Evolutionary conservation across 108 stramenopile genomes (phyloP).

Genomic region (Conticribra weissflogii): DNA sequence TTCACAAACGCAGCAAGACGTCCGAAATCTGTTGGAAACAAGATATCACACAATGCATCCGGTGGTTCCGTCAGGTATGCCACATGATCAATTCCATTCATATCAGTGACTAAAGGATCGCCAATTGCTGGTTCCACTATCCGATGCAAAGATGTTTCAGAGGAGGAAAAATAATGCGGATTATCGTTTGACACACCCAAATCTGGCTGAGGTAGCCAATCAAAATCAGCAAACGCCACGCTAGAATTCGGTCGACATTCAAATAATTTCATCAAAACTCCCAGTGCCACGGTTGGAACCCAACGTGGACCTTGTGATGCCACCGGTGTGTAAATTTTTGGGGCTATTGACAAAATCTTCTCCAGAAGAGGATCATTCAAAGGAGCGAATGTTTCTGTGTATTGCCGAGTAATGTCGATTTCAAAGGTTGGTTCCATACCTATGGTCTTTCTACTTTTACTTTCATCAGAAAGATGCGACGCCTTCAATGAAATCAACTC

Average conservation of each 20-base stretch:
- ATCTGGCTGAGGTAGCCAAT: slow-evolving; percentile 62
- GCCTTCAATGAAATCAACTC: slow-evolving; percentile 27
- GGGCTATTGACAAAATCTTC: slow-evolving; percentile 53
- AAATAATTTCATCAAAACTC: slow-evolving; percentile 56
- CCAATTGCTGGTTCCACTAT: slow-evolving; percentile 54
- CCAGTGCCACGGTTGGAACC: slow-evolving; percentile 80
- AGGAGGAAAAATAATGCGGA: no score
- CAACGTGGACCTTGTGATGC: slow-evolving; percentile 51
- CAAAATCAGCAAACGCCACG: slow-evolving; percentile 80
- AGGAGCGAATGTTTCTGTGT: slow-evolving; percentile 63
- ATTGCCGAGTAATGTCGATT: slow-evolving; percentile 13
- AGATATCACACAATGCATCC: slow-evolving; percentile 65
- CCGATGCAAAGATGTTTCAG: no score
- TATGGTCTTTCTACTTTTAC: neutral
- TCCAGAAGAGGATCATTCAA: slow-evolving; percentile 66
- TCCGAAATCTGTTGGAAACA: slow-evolving; percentile 83
- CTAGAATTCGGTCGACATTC: slow-evolving; percentile 63
- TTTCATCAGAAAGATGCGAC: neutral
- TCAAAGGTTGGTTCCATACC: slow-evolving; percentile 1
- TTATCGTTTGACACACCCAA: no score
- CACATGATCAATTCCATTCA: slow-evolving; percentile 69
- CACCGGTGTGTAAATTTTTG: slow-evolving; percentile 25
- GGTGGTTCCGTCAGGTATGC: slow-evolving; percentile 66
- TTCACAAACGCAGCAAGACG: slow-evolving; percentile 47
- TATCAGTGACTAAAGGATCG: slow-evolving; percentile 80